Base-by-base conservation (phyloP, 345 rosid genomes). In the Anacardium occidentale region DNA sequence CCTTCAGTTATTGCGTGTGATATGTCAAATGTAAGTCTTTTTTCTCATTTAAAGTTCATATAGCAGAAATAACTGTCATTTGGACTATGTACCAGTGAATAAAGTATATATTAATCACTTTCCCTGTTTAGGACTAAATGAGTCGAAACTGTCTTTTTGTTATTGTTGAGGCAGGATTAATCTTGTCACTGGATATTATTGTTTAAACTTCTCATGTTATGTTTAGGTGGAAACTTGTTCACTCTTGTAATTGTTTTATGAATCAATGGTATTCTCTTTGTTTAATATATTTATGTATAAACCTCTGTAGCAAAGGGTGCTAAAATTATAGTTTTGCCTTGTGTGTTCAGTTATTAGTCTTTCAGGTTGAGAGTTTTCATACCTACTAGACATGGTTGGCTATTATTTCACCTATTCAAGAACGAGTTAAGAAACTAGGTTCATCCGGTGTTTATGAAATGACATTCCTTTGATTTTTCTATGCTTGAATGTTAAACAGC, bases 1-100 rank as follows among this genome's bases (percentile, higher is more conserved):
- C 97, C 98, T 12, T 84, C 89, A 59, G 97, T 92, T 37, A 80
- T 86, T 76, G 92, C 97, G 29, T 89, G 99, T 64, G 99, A 95
- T 77, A 92, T 95, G 97, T 84, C 98, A 52, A 87, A 88, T 55
- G 99, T 92, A 88, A 10, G 84, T 63, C 18, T 64, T 20, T 70
- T 57, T 55, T 20, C 20, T 63, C 44, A 34, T 25, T 29, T 52
- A 66, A 10, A 10, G 61, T 40, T 66, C 73, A 44, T 34, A 18
- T 52, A 26, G 18, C 34, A n/a, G 47, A 0, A 11, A 20, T 50
- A 20, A 59, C 47, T 60, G 47, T 70, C 26, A 53, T n/a, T 15
- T 2, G 9, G 47, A 47, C 51, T 10, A 2, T 40, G 21, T 21
- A 37, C 63, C 22, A 22, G 51, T 32, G 18, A 48, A 44, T 25